Evolutionary conservation across 176 grass and related monocot species (phyloP).

Genomic region (Eragrostis nindensis): DNA sequence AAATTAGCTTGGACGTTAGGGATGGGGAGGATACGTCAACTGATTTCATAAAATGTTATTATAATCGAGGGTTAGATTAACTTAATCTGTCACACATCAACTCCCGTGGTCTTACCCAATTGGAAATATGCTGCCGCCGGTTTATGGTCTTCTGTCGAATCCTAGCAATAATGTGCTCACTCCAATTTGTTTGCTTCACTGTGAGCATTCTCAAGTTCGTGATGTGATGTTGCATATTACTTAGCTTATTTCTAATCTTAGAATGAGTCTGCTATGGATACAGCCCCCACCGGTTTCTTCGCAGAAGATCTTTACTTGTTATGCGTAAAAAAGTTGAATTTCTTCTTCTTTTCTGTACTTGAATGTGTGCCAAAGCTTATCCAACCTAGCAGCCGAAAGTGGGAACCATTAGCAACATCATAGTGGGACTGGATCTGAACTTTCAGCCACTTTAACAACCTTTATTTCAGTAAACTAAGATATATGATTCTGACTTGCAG

Average conservation of each 20-base stretch:
- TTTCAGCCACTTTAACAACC: not conserved
- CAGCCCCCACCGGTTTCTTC: not conserved
- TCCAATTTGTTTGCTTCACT: constrained; percentile 33
- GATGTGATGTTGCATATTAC: constrained; percentile 30
- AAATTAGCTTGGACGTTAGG: constrained; percentile 29
- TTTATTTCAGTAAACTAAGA: not conserved
- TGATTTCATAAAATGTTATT: constrained; percentile 25
- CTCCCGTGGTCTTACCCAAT: constrained; percentile 21
- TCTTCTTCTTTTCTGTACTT: constrained; percentile 22
- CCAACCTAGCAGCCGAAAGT: constrained; percentile 6
- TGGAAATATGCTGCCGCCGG: not conserved
- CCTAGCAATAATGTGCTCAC: constrained; percentile 25
- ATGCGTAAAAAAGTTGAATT: not conserved
- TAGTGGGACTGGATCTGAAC: constrained; percentile 5
- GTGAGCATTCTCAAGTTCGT: constrained; percentile 11
- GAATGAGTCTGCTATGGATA: constrained; percentile 12
- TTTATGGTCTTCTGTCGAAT: constrained; percentile 11
- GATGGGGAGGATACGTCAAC: constrained; percentile 29
- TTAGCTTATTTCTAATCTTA: constrained; percentile 1
- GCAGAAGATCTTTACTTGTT: not conserved
- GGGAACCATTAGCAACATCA: not conserved
- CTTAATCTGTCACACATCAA: constrained; percentile 33
- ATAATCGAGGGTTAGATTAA: constrained; percentile 19
- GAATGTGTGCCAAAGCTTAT: not conserved
- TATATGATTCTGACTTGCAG: not conserved